Evolutionary conservation across 116 monocot species (phyloP).

Genomic region (Papilionanthe hybrid): DNA sequence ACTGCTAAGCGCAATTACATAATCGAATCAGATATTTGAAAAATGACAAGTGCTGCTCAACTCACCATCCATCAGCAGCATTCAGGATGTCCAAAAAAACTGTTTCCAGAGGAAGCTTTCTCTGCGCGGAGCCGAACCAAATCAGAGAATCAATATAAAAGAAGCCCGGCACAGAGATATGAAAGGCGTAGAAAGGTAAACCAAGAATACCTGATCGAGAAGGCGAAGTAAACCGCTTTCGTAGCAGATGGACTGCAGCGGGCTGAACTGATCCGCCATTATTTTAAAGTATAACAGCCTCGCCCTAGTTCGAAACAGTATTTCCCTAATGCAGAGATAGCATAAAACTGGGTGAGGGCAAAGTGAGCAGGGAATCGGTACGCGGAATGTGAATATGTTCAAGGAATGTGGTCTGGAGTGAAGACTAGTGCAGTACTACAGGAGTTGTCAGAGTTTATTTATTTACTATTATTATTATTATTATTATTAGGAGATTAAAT

Average conservation of each 20-base stretch:
- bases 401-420: too few species aligned
- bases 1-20: not conserved
- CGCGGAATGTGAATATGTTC: too few species aligned
- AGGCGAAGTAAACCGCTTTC: slow-evolving; percentile 72
- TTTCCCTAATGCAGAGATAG: too few species aligned
- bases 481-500: too few species aligned
- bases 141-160: not conserved
- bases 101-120: slow-evolving; percentile 78
- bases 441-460: too few species aligned
- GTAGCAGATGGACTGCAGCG: slow-evolving; percentile 77
- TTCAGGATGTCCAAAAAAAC: slow-evolving; percentile 60
- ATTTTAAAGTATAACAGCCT: not conserved
- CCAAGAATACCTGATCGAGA: slow-evolving; percentile 55
- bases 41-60: not conserved
- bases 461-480: too few species aligned
- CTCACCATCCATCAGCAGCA: slow-evolving; percentile 82
- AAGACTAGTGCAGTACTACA: too few species aligned
- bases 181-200: not conserved
- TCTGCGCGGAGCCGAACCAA: slow-evolving; percentile 40
- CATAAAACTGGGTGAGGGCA: too few species aligned
- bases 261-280: slow-evolving; percentile 16
- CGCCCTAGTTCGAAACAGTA: slow-evolving; percentile 1
- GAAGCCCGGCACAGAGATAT: not conserved
- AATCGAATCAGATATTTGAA: not conserved
- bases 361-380: too few species aligned